Evolutionary conservation across 768 basidiomycete genomes (phyloP), one percentile per base, ranked within the genome.

Genomic region (Leccinum incarnatum): DNA sequence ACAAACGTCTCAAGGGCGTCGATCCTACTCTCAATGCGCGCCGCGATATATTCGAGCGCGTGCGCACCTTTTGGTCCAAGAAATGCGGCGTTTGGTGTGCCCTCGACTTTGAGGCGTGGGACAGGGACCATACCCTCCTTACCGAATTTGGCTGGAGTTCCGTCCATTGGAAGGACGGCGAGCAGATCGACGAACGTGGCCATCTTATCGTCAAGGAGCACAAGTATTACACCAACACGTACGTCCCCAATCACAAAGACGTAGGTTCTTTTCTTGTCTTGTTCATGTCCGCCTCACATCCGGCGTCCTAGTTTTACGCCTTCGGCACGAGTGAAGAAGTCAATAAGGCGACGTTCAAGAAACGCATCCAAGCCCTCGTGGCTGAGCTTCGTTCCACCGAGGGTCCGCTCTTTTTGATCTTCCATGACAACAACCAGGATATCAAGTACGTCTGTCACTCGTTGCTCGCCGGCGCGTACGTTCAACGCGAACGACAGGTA

Each of bases 71-170:
- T 54, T 93, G 87, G 85, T 72, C 74, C 0, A 79, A 79, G 58
- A 83, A 85, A 68, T 78, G 70, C 25, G 91, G 89, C 45, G 81
- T 82, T 4, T 93, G 90, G 88, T 82, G 82, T 67, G 83, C 91
- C 15, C 72, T 93, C 53, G 93, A 94, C 69, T 87, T 94, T 61
- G 93, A 94, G 72, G 83, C 81, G 17, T 94, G 91, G 91, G 93
- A 95, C 67, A 72, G 72, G 45, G 89, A 91, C 46, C 88, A 91
- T 65, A 81, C 75, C 1, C 61, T 86, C 21, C 77, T 93, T 61
- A 92, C 89, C 25, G 93, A 95, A 69, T 88, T 91, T 64, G 93
- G 93, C n/a, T 93, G 84, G 80, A 83, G 84, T n/a, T n/a, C n/a
- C 9, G 64, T 86, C 30, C 76, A 74, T 9, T 91, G 86, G 84